Base-by-base conservation (phyloP, 345 rosid genomes). In the Conringia planisiliqua region DNA sequence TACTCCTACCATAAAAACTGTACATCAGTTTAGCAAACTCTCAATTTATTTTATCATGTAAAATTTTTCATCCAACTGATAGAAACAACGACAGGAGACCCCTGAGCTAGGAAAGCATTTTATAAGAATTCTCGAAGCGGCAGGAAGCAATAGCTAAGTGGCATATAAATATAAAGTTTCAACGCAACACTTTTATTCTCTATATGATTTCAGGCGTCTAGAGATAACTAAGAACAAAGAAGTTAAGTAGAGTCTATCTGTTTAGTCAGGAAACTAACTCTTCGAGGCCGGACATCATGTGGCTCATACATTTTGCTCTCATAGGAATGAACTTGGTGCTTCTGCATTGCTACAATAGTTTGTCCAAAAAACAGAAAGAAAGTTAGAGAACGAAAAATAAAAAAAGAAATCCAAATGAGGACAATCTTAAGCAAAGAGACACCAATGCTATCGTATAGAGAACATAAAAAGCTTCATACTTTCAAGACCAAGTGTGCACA, bases 271-370 rank as follows among this genome's bases (percentile, higher is more conserved):
- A 80, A 81, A 85, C 92, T 67, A 82, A 92, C 99, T 77, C 90
- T 90, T 84, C 72, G 85, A 33, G 87, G 69, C 51, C 82, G 79
- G 73, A 75, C 80, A 66, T 86, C 85, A 62, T 70, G 90, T 39
- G 80, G 83, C 62, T 86, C 91, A 44, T 82, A 88, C 63, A 79
- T 65, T 78, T 90, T 89, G 78, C 82, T 81, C 56, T 87, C 96
- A 66, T 86, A 92, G 58, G 86, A 58, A 79, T 81, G 85, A 46
- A 47, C 78, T 10, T 71, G 39, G 43, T 74, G 89, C 79, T 84
- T 85, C 61, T 81, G 91, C 76, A 79, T 86, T 72, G 82, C 98
- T 33, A 66, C 60, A 74, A 79, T 52, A 38, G 75, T 81, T 80
- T 78, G 64, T 73, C 58, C 60, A 0, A 22, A 61, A 13, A 71